Conservation (phyloP, 2,329 filamentous ascomycete species). For the Eurotiales sp. region DNA sequence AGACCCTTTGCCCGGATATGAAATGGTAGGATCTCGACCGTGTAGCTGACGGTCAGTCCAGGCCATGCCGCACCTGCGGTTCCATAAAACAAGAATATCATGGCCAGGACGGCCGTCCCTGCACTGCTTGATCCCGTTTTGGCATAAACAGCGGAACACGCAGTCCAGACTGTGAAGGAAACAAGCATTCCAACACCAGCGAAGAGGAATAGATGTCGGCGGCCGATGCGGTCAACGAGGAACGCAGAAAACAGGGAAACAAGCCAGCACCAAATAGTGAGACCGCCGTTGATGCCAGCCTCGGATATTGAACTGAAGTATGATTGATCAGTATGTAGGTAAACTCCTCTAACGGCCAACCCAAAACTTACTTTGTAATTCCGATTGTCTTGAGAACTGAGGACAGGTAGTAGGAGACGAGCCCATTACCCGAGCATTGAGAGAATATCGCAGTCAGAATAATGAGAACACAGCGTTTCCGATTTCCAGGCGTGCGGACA, state of each 20-base stretch:
- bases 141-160: constrained; percentile 45
- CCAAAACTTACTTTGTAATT: constrained; percentile 45
- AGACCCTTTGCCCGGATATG: constrained; percentile 34
- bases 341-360: too few species aligned
- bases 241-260: constrained; percentile 56
- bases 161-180: constrained; percentile 42
- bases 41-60: constrained; percentile 24
- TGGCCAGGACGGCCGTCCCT: constrained; percentile 19
- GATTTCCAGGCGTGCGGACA: constrained; percentile 44
- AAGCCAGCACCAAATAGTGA: constrained; percentile 51
- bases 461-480: constrained; percentile 37
- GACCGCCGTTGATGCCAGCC: constrained; percentile 4
- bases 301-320: too few species aligned
- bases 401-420: constrained; percentile 66
- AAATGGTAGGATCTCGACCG: constrained; percentile 32
- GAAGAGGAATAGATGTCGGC: constrained; percentile 54
- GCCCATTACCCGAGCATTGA: constrained; percentile 64
- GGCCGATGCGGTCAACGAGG: constrained; percentile 54
- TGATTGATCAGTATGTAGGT: too few species aligned
- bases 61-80: constrained; percentile 29
- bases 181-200: constrained; percentile 35
- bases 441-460: constrained; percentile 32
- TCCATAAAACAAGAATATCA: constrained; percentile 24
- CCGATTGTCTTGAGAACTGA: constrained; percentile 60
- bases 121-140: constrained; percentile 23